Conservation (phyloP, 805 yeast species). For the Starmerella bacillaris region DNA sequence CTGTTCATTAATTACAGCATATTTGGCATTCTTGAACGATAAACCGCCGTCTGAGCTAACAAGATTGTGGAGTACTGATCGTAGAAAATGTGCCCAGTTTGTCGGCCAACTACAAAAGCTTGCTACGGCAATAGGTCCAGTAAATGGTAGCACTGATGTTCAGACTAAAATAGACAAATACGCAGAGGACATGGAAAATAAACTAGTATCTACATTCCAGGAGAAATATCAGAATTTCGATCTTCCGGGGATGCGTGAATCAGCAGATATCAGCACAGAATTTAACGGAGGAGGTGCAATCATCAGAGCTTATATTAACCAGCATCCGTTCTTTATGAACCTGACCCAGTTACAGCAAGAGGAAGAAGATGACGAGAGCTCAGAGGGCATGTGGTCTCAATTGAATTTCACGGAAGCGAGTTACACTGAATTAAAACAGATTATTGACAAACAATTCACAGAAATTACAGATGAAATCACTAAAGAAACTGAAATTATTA, state of each 20-base stretch:
- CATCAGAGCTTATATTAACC: constrained; percentile 63
- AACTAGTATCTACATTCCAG: constrained; percentile 51
- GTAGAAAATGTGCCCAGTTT: constrained; percentile 48
- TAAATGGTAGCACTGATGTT: constrained; percentile 17
- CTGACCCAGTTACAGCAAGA: constrained; percentile 22
- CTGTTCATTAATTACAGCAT: constrained; percentile 55
- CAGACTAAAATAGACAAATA: constrained; percentile 41
- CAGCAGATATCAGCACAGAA: constrained; percentile 51
- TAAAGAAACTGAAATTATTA: constrained; percentile 56
- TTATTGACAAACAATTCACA: constrained; percentile 36
- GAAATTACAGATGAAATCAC: constrained; percentile 42
- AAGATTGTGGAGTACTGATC: constrained; percentile 38
- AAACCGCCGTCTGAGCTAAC: constrained; percentile 39
- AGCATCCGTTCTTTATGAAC: constrained; percentile 50
- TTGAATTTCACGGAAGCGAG: constrained; percentile 42
- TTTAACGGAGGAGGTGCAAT: constrained; percentile 77
- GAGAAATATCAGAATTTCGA: constrained; percentile 55
- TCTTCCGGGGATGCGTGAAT: constrained; percentile 51
- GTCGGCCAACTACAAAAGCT: constrained; percentile 47
- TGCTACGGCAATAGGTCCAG: constrained; percentile 38
- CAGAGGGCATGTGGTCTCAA: constrained; percentile 32
- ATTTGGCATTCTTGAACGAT: constrained; percentile 53
- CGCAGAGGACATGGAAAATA: constrained; percentile 60
- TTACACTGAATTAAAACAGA: constrained; percentile 32
- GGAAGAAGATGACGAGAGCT: constrained; percentile 17